Evolutionary conservation across 2,329 filamentous ascomycete species (phyloP).

Genomic region (Trichoderma citrinoviride): DNA sequence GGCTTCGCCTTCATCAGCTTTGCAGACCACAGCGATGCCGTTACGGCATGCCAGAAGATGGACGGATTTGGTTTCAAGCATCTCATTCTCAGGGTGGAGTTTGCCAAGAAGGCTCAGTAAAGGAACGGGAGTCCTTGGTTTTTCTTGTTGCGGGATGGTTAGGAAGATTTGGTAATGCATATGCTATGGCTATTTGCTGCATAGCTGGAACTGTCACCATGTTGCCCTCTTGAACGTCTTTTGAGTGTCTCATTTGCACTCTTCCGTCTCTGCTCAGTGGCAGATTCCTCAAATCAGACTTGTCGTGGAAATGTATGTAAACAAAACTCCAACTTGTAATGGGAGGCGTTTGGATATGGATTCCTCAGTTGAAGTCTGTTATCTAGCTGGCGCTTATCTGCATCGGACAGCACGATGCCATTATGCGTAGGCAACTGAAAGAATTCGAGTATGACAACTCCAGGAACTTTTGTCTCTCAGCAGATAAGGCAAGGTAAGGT

Average conservation of each 20-base stretch:
- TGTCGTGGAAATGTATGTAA: neutral
- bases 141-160: constrained; percentile 33
- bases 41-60: constrained; percentile 94
- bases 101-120: constrained; percentile 69
- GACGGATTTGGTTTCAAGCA: constrained; percentile 91
- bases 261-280: neutral
- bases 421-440: neutral
- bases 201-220: constrained; percentile 17
- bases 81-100: constrained; percentile 82
- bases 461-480: no score
- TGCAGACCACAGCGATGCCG: constrained; percentile 83
- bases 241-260: neutral
- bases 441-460: neutral
- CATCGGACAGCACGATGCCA: neutral
- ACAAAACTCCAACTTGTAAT: fast-evolving
- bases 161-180: constrained; percentile 28
- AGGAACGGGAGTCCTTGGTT: constrained; percentile 26
- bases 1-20: constrained; percentile 99
- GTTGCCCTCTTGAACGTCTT: neutral
- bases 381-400: neutral
- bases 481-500: neutral
- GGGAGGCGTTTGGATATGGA: neutral
- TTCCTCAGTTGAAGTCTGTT: neutral
- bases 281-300: neutral
- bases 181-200: constrained; percentile 20